phyloP scores from a whole-genome alignment of 129 eudicot genomes.

The Chrysanthemum lavandulifolium region DNA sequence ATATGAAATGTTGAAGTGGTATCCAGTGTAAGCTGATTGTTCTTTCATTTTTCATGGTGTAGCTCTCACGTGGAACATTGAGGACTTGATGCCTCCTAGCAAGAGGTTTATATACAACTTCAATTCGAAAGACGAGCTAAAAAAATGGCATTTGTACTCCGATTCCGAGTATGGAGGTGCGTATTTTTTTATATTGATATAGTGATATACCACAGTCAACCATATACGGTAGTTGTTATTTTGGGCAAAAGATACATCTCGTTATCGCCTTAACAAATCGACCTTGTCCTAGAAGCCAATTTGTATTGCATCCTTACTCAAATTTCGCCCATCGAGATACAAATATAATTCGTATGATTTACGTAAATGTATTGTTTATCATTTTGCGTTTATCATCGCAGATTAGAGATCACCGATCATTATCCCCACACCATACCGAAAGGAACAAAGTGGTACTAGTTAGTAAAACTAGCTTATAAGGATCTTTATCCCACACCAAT shows the following conservation, averaged over 20 bases:
- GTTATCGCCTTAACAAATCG: not conserved
- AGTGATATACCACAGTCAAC: not conserved
- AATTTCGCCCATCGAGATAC: not conserved
- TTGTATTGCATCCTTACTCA: not conserved
- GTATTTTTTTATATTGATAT: conserved; percentile 4
- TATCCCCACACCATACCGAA: too few species aligned
- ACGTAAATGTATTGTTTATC: not conserved
- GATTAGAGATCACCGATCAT: conserved; percentile 68
- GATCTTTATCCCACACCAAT: not conserved
- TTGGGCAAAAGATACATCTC: not conserved
- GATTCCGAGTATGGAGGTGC: conserved; percentile 91
- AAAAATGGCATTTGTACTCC: too few species aligned
- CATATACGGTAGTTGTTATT: not conserved
- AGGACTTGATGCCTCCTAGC: conserved; percentile 79
- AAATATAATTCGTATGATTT: not conserved
- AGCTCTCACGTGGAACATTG: conserved; percentile 86
- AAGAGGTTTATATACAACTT: conserved; percentile 69
- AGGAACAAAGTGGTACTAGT: conserved; percentile 58
- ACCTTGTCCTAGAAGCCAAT: not conserved
- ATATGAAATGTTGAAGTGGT: not conserved
- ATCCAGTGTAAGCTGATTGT: not conserved
- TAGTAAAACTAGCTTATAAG: conserved; percentile 24
- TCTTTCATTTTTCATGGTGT: conserved; percentile 20
- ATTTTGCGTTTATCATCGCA: too few species aligned
- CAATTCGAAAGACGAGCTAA: conserved; percentile 75